phyloP scores from a whole-genome alignment of 208 protist species.

The Perkinsela sp. region DNA sequence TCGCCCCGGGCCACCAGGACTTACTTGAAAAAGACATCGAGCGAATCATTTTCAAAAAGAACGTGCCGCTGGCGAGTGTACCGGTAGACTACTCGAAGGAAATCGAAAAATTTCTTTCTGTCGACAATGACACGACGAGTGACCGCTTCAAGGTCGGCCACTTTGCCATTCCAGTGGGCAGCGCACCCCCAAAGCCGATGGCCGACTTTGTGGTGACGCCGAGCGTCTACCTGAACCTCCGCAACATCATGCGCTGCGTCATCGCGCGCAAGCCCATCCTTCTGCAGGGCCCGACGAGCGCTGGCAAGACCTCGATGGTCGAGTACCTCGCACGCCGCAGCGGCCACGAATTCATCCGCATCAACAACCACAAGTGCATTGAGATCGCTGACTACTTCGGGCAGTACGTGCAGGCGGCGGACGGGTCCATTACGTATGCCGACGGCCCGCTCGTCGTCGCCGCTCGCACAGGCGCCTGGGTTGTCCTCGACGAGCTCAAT shows the following conservation, averaged over 20 bases:
- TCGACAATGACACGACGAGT: slow-evolving; percentile 3
- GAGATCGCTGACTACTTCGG: slow-evolving; percentile 99
- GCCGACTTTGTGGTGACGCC: slow-evolving; percentile 82
- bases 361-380: slow-evolving; percentile 99
- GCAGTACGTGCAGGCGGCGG: slow-evolving; percentile 77
- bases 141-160: slow-evolving; percentile 66
- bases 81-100: slow-evolving; percentile 12
- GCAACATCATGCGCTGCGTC: slow-evolving; percentile 72
- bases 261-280: slow-evolving; percentile 85
- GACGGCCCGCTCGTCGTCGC: slow-evolving; percentile 87
- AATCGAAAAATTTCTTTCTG: background rate
- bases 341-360: slow-evolving; percentile 92
- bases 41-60: slow-evolving; percentile 44
- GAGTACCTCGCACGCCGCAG: slow-evolving; percentile 89
- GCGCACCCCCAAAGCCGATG: slow-evolving; percentile 14
- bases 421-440: slow-evolving; percentile 81
- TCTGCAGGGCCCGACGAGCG: slow-evolving; percentile 90
- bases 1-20: slow-evolving; percentile 51
- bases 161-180: slow-evolving; percentile 70
- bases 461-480: slow-evolving; percentile 91
- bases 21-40: slow-evolving; percentile 62
- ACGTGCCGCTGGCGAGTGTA: slow-evolving; percentile 19
- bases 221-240: slow-evolving; percentile 69
- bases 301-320: slow-evolving; percentile 96
- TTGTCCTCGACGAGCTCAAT: slow-evolving; percentile 99